A percentile compares a stretch with the other conserved stretches of the same genome.
These are phyloP conservation scores for Geotrichum australiense DNA, from an alignment of 1,139 yeast genomes.

Conservation along the genomic window DNA sequence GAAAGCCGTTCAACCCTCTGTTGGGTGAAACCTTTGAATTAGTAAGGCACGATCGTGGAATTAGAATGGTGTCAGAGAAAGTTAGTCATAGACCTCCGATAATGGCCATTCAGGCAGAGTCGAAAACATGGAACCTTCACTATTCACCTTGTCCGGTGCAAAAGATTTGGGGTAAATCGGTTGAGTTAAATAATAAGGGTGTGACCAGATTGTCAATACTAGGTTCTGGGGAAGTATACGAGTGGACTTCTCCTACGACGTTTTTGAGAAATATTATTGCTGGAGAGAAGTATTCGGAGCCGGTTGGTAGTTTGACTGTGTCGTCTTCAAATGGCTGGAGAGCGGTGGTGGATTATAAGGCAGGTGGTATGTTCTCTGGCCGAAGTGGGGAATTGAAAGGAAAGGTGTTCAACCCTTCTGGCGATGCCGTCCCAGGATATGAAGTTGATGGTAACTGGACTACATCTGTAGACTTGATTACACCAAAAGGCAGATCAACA, in stretches of 20 bases:
- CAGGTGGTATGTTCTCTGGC: slow-evolving; percentile 71
- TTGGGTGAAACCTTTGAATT: slow-evolving; percentile 83
- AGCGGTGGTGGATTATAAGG: slow-evolving; percentile 69
- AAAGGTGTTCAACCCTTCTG: slow-evolving; percentile 41
- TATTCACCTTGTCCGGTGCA: slow-evolving; percentile 77
- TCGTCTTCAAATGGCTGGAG: slow-evolving; percentile 60
- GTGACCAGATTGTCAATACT: slow-evolving; percentile 47
- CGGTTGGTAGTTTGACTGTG: slow-evolving; percentile 61
- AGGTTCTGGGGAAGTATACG: slow-evolving; percentile 61
- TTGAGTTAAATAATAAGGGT: slow-evolving; percentile 77
- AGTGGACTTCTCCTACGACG: slow-evolving; percentile 79
- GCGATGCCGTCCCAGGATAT: slow-evolving; percentile 31
- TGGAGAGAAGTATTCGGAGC: slow-evolving; percentile 94
- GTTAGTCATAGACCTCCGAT: slow-evolving; percentile 78
- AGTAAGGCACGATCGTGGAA: slow-evolving; percentile 69
- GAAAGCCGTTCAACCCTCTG: slow-evolving; percentile 91
- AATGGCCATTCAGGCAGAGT: slow-evolving; percentile 72
- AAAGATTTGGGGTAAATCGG: slow-evolving; percentile 92
- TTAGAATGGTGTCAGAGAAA: slow-evolving; percentile 67
- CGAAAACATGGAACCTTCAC: slow-evolving; percentile 65
- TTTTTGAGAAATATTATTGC: slow-evolving; percentile 81
- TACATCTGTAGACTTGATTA: slow-evolving; percentile 23
- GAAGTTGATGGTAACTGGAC: slow-evolving; percentile 75
- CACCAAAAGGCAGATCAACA: slow-evolving; percentile 18
- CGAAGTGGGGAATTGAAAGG: slow-evolving; percentile 74